phyloP scores from a whole-genome alignment of 495 filamentous ascomycete species.

The Hypoxylon rickii region DNA sequence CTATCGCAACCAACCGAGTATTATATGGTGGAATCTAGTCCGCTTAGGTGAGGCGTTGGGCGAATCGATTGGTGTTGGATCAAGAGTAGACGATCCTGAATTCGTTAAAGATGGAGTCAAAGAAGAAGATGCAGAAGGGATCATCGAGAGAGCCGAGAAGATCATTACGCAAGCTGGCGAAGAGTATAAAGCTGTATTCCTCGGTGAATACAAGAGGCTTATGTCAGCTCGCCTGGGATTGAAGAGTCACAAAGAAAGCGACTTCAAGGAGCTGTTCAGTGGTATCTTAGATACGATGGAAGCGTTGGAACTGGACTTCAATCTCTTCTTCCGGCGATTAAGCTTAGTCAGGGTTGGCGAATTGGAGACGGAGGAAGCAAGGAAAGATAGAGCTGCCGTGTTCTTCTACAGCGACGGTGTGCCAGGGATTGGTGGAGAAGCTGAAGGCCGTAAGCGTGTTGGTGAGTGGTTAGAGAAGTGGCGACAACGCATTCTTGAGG shows the following conservation, averaged over 20 bases:
- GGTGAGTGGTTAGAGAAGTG: slow-evolving; percentile 78
- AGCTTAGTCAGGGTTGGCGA: slow-evolving; percentile 60
- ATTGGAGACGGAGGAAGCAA: slow-evolving; percentile 62
- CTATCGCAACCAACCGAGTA: slow-evolving; percentile 91
- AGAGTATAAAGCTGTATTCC: slow-evolving; percentile 85
- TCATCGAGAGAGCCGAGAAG: slow-evolving; percentile 79
- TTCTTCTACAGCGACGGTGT: slow-evolving; percentile 77
- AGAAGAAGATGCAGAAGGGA: slow-evolving; percentile 65
- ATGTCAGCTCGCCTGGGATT: slow-evolving; percentile 82
- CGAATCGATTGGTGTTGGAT: slow-evolving; percentile 79
- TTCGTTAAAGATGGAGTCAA: slow-evolving; percentile 75
- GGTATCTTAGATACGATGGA: slow-evolving; percentile 84
- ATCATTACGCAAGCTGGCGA: slow-evolving; percentile 77
- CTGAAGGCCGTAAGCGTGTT: slow-evolving; percentile 65
- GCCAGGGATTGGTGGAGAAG: slow-evolving; percentile 59
- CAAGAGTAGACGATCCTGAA: slow-evolving; percentile 64
- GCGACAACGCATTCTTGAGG: slow-evolving; percentile 67
- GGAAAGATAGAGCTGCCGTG: slow-evolving; percentile 59
- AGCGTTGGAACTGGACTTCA: slow-evolving; percentile 81
- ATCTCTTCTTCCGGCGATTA: slow-evolving; percentile 85
- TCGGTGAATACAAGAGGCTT: slow-evolving; percentile 80
- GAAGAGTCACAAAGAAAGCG: slow-evolving; percentile 61
- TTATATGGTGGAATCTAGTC: slow-evolving; percentile 99
- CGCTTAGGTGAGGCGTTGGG: slow-evolving; percentile 88
- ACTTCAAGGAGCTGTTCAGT: slow-evolving; percentile 78